Base-by-base conservation (phyloP, 805 yeast species). In the Candida fluviatilis region DNA sequence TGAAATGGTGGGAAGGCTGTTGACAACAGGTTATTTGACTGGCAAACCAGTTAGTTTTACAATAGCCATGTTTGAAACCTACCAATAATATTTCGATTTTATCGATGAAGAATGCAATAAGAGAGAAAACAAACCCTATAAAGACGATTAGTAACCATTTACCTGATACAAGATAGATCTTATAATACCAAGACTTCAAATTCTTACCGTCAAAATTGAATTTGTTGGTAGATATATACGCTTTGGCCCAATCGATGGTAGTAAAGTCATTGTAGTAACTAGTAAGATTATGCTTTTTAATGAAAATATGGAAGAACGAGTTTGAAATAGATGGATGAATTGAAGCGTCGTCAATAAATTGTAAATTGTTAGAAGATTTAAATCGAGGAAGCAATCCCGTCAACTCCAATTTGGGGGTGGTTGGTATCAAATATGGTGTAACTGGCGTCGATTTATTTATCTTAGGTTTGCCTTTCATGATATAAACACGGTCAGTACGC, bases 261-360 rank as follows among this genome's bases (percentile, higher is more conserved):
- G 83, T 76, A 55, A 76, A 77, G 53, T 77, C 81, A 50, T 77
- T 78, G 51, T 77, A 77, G 58, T 61, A 74, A 45, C 61, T 64
- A 13, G 53, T 32, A 12, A 33, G 23, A 21, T 23, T 33, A 13
- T 23, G 5, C 12, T 17, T 15, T 23, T 33, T 33, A n/a, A 23
- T 24, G 33, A 21, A 21, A 26, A 31, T 26, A 17, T 18, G 3
- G 15, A 36, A 34, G 3, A 18, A n/a, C 19, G 23, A 14, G 13
- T 19, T 36, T 26, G 41, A 26, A 31, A 24, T 18, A 36, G 30
- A 12, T 32, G 44, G 14, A 26, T 33, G 36, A 13, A 37, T 16
- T 34, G 44, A 18, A 28, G 16, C 34, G 18, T 16, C 16, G 21
- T 25, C 23, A 4, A n/a, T 12, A 14, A 11, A 27, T 10, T n/a